These are phyloP conservation scores for Collybia sordida DNA, from an alignment of 768 basidiomycete species.

Conservation along the genomic window DNA sequence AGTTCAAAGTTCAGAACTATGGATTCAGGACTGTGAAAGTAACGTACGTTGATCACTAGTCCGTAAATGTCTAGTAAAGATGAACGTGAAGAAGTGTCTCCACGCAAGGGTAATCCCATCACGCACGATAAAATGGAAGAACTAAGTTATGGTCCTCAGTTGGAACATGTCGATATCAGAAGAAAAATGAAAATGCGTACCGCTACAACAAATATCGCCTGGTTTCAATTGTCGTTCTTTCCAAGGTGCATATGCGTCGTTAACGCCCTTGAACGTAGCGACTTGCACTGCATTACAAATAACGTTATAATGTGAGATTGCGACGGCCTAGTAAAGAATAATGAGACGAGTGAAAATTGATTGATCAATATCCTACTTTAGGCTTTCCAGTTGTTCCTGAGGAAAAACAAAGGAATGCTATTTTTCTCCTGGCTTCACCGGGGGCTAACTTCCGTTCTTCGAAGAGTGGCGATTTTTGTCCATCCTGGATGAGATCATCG, in stretches of 20 bases:
- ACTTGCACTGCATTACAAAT: conserved; percentile 66
- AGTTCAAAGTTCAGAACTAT: not conserved
- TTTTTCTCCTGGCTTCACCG: conserved; percentile 66
- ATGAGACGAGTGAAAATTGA: not conserved
- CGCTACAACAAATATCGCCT: conserved; percentile 61
- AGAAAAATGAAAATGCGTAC: conserved; percentile 27
- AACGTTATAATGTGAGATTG: conserved; percentile 56
- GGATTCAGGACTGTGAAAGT: not conserved
- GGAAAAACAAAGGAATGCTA: conserved; percentile 72
- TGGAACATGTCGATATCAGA: no score
- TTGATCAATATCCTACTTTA: conserved; percentile 40
- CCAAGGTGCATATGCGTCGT: conserved; percentile 40
- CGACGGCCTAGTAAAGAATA: conserved; percentile 45
- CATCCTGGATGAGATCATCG: conserved; percentile 46
- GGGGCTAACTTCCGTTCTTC: conserved; percentile 49
- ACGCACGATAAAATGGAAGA: conserved; percentile 62
- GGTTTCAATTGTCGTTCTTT: conserved; percentile 53
- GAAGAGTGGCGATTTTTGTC: conserved; percentile 39
- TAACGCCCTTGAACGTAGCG: conserved; percentile 50
- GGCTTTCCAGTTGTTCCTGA: conserved; percentile 76
- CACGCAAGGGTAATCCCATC: not conserved
- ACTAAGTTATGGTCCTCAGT: conserved; percentile 29
- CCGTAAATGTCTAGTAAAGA: conserved; percentile 58
- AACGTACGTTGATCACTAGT: conserved; percentile 53
- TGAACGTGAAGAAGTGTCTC: not conserved